Evolutionary conservation across 1,284 basidiomycete species (phyloP).

Genomic region (Erythrobasidium hasegawianum): DNA sequence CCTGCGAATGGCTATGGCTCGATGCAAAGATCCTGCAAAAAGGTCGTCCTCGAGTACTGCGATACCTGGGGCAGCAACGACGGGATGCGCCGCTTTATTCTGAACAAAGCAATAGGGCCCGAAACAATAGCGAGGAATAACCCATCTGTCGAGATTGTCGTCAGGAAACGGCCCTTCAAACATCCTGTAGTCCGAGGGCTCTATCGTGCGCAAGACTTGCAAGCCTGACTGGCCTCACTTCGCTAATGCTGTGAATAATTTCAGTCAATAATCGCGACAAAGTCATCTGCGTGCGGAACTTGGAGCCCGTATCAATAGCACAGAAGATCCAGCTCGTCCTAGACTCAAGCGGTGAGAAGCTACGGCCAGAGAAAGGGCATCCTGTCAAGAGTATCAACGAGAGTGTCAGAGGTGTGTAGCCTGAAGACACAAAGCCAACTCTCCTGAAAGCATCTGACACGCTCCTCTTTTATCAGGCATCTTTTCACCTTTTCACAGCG

Average conservation of each 20-base stretch:
- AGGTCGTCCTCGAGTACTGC: constrained; percentile 75
- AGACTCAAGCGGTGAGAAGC: constrained; percentile 76
- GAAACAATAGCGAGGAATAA: constrained; percentile 48
- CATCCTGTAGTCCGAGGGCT: constrained; percentile 51
- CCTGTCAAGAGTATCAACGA: constrained; percentile 71
- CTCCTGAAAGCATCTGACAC: no score
- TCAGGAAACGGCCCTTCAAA: constrained; percentile 48
- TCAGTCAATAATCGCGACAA: constrained; percentile 54
- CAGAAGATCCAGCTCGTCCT: constrained; percentile 63
- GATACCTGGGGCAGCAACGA: constrained; percentile 70
- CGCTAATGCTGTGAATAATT: no score
- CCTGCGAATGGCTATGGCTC: constrained; percentile 20
- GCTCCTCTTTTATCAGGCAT: constrained; percentile 16
- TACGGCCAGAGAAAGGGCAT: constrained; percentile 66
- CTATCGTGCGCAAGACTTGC: constrained; percentile 50
- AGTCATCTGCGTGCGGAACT: constrained; percentile 52
- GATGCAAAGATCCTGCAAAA: constrained; percentile 40
- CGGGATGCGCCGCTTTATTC: constrained; percentile 64
- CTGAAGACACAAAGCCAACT: no score
- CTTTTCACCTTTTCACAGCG: constrained; percentile 27
- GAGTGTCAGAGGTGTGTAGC: constrained; percentile 75
- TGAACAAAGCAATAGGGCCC: constrained; percentile 41
- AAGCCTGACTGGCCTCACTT: no score
- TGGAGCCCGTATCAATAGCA: constrained; percentile 50
- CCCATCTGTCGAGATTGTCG: constrained; percentile 52